Conservation (phyloP, 108 stramenopile species). For the Conticribra guillardii region DNA sequence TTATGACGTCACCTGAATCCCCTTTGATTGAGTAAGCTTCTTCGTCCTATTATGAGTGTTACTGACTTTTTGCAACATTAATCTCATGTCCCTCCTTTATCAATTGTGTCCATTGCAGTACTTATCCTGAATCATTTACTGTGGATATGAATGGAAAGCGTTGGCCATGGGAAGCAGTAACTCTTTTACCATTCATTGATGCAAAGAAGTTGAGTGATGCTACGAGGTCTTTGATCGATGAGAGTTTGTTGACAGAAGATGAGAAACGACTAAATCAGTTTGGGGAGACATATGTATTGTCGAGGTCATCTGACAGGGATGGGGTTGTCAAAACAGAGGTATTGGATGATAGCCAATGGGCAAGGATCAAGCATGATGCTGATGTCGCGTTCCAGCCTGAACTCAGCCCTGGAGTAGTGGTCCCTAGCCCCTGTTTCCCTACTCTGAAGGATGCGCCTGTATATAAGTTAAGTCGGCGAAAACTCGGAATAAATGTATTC, state of each 20-base stretch:
- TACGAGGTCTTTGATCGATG: constrained; percentile 57
- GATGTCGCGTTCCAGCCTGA: constrained; percentile 64
- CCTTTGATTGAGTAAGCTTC: constrained; percentile 78
- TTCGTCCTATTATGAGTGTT: no score
- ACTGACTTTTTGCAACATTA: not conserved
- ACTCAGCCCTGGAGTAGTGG: constrained; percentile 47
- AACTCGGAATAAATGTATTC: constrained; percentile 72
- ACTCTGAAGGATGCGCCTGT: constrained; percentile 80
- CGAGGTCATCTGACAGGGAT: constrained; percentile 43
- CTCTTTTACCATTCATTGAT: constrained; percentile 97
- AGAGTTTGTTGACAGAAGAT: constrained; percentile 58
- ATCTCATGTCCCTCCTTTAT: no score
- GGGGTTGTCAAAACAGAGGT: constrained; percentile 35
- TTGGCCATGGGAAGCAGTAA: constrained; percentile 98
- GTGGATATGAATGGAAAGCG: constrained; percentile 94
- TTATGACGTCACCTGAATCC: constrained; percentile 87
- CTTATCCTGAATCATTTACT: constrained; percentile 84
- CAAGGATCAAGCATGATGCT: constrained; percentile 29
- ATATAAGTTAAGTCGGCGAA: constrained; percentile 55
- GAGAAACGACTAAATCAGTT: constrained; percentile 66
- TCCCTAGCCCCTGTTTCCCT: constrained; percentile 79
- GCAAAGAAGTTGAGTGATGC: constrained; percentile 78
- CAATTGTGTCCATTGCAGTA: constrained; percentile 37
- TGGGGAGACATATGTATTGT: constrained; percentile 61
- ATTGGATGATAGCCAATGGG: constrained; percentile 49